A percentile compares a stretch with the other conserved stretches of the same genome.
Conservation (phyloP, 257 asterid genomes). For the Solanum appendiculatum region DNA sequence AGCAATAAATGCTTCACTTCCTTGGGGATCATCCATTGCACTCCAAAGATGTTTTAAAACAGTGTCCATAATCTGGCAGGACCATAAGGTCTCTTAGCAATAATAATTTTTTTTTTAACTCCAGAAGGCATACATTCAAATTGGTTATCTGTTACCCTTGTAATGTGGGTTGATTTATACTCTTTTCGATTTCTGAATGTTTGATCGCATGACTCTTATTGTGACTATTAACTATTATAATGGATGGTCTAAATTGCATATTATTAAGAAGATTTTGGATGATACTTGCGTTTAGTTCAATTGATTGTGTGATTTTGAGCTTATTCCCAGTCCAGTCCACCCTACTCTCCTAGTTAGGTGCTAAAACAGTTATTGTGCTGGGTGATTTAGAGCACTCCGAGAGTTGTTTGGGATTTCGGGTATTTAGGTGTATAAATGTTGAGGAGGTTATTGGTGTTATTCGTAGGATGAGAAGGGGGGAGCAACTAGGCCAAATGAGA, state of each 20-base stretch:
- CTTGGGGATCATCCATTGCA: not conserved
- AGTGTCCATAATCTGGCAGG: not conserved
- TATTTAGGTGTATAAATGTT: not conserved
- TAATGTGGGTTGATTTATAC: not conserved
- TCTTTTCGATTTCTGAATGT: not conserved
- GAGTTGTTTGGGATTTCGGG: not conserved
- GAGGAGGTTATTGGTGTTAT: not conserved
- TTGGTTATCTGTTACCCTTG: not conserved
- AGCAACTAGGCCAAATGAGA: not conserved
- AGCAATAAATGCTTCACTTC: not conserved
- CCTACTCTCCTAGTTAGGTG: not conserved
- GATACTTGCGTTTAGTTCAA: not conserved
- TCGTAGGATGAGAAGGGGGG: not conserved
- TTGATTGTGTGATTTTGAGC: not conserved
- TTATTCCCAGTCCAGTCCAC: not conserved
- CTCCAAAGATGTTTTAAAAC: not conserved
- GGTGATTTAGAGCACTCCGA: not conserved
- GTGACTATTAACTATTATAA: not conserved
- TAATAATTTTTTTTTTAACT: not conserved
- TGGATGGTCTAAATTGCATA: not conserved
- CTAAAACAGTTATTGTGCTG: no score
- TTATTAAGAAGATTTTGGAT: not conserved
- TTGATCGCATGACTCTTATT: not conserved
- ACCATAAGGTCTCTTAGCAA: not conserved
- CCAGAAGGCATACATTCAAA: not conserved